phyloP scores from a whole-genome alignment of 78 protist species.

The Dictyostelium brefeldianum region DNA sequence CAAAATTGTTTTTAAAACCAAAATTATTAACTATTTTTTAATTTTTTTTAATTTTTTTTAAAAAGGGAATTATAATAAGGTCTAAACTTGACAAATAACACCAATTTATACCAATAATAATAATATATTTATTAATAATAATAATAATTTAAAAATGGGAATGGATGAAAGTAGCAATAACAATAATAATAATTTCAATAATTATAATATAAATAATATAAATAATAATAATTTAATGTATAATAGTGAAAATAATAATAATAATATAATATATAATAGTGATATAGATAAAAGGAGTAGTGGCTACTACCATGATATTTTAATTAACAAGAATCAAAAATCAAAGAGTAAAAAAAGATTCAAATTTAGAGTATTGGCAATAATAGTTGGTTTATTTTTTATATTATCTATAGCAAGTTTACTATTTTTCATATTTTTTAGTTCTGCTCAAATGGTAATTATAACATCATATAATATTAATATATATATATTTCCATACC shows the following conservation, averaged over 20 bases:
- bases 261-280: conserved; percentile 8
- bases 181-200: neutral
- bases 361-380: neutral
- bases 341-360: conserved; percentile 10
- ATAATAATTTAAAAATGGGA: neutral
- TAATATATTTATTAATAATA: neutral
- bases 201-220: neutral
- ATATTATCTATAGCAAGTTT: neutral
- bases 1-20: too few relatives aligned
- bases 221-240: neutral
- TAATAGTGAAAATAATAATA: neutral
- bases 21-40: neutral
- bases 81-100: too few relatives aligned
- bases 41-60: neutral
- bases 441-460: neutral
- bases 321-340: neutral
- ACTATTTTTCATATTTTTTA: conserved; percentile 7
- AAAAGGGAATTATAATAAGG: too few relatives aligned
- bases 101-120: neutral
- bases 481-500: too few relatives aligned
- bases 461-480: neutral
- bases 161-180: neutral
- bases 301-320: conserved; percentile 8
- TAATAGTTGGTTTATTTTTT: neutral
- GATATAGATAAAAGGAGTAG: conserved; percentile 12